Conservation (phyloP, 148 eudicot genomes). For the Fagopyrum tataricum region DNA sequence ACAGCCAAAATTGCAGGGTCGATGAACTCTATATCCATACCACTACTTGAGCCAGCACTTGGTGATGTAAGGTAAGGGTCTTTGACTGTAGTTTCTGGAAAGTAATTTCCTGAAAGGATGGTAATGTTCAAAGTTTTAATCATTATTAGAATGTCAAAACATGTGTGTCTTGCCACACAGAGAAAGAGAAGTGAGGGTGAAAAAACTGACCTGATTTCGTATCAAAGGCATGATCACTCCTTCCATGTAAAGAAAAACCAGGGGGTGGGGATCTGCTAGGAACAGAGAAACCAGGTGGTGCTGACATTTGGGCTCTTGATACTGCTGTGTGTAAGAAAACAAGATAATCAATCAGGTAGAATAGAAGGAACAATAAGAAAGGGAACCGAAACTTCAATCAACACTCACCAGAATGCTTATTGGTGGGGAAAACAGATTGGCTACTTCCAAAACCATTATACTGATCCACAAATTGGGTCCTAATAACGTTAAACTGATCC, state of each 20-base stretch:
- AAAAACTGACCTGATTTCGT: constrained; percentile 43
- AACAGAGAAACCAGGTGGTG: constrained; percentile 85
- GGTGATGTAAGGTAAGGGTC: constrained; percentile 26
- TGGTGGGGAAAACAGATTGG: constrained; percentile 34
- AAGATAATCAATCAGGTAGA: neutral
- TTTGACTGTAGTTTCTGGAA: constrained; percentile 21
- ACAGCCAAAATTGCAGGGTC: constrained; percentile 44
- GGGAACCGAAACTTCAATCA: constrained; percentile 10
- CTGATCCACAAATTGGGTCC: neutral
- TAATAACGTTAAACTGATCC: neutral
- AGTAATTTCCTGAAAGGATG: constrained; percentile 30
- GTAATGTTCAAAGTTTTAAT: neutral
- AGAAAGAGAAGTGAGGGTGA: neutral
- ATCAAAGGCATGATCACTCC: constrained; percentile 44
- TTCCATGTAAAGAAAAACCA: constrained; percentile 66
- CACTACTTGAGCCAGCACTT: constrained; percentile 18
- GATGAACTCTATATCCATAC: constrained; percentile 28
- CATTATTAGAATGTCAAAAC: neutral
- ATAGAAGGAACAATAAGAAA: neutral
- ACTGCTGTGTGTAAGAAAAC: constrained; percentile 26
- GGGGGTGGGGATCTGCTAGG: constrained; percentile 83
- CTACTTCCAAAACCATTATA: constrained; percentile 32
- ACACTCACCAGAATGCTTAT: constrained; percentile 52
- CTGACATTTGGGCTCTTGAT: constrained; percentile 71
- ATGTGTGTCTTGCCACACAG: too few relatives aligned